Conservation (phyloP, 108 stramenopile species). For the Conticribra weissflogii region DNA sequence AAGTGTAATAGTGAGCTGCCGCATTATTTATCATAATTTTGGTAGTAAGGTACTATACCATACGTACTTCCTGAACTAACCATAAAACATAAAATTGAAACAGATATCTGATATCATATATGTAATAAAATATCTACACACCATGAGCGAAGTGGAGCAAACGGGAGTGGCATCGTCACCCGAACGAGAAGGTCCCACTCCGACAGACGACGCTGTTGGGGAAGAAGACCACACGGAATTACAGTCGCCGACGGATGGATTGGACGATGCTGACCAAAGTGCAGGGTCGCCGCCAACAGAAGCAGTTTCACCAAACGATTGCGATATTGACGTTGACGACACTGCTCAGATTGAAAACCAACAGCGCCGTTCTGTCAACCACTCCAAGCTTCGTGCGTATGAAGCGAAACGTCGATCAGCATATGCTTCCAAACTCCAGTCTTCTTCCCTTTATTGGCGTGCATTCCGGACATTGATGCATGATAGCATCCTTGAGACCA, state of each 20-base stretch:
- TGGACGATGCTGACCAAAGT: neutral
- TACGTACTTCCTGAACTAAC: too few relatives aligned
- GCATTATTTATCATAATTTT: too few relatives aligned
- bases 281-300: neutral
- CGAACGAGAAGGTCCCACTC: neutral
- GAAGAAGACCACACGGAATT: neutral
- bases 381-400: constrained; percentile 61
- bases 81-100: too few relatives aligned
- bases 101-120: too few relatives aligned
- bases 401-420: constrained; percentile 67
- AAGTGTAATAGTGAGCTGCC: too few relatives aligned
- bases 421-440: constrained; percentile 72
- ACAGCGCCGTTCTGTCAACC: constrained; percentile 15
- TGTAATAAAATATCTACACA: too few relatives aligned
- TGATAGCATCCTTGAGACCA: constrained; percentile 64
- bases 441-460: constrained; percentile 76
- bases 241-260: neutral
- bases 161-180: neutral
- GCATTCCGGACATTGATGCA: constrained; percentile 70
- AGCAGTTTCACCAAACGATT: too few relatives aligned
- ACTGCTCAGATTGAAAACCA: neutral
- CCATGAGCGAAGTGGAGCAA: neutral
- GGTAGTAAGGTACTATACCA: too few relatives aligned
- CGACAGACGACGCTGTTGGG: neutral
- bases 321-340: neutral